Evolutionary conservation across 2,329 filamentous ascomycete species (phyloP).

Genomic region (Fusarium palustre): DNA sequence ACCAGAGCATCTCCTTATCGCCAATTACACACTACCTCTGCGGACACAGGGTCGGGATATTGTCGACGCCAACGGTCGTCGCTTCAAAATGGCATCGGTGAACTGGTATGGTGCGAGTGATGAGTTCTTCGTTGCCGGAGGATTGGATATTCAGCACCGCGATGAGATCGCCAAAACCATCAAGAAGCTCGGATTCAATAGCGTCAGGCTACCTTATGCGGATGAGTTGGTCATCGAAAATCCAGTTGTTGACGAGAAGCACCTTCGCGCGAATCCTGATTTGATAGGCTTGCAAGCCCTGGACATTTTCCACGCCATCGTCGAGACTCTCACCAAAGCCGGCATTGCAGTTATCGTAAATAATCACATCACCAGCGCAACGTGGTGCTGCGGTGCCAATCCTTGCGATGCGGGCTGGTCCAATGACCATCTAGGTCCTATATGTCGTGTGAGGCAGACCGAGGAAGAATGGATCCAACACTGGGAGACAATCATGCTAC

Average conservation of each 20-base stretch:
- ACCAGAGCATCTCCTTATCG: slow-evolving; percentile 57
- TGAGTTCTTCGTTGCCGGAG: slow-evolving; percentile 72
- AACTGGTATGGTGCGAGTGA: slow-evolving; percentile 81
- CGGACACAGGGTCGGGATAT: slow-evolving; percentile 70
- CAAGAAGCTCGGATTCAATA: slow-evolving; percentile 74
- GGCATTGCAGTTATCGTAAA: slow-evolving; percentile 75
- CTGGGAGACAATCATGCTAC: slow-evolving; percentile 73
- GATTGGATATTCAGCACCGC: slow-evolving; percentile 72
- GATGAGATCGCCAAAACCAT: slow-evolving; percentile 70
- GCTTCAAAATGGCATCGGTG: slow-evolving; percentile 72
- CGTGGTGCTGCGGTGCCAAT: slow-evolving; percentile 76
- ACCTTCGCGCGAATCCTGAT: slow-evolving; percentile 70
- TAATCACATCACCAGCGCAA: slow-evolving; percentile 76
- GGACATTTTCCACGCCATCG: slow-evolving; percentile 70
- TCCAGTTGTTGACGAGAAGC: slow-evolving; percentile 61
- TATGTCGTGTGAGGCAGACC: slow-evolving; percentile 72
- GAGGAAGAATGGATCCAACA: slow-evolving; percentile 75
- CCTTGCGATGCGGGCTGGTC: slow-evolving; percentile 75
- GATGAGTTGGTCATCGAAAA: slow-evolving; percentile 75
- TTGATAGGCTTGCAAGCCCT: slow-evolving; percentile 67
- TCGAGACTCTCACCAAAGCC: slow-evolving; percentile 69
- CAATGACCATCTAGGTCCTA: slow-evolving; percentile 70
- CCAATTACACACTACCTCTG: slow-evolving; percentile 67
- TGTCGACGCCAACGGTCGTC: slow-evolving; percentile 66
- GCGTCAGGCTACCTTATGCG: slow-evolving; percentile 74